A percentile compares a stretch with the other conserved stretches of the same genome.
phyloP scores from a whole-genome alignment of 1,284 basidiomycete species.

The Ganoderma sinense region DNA sequence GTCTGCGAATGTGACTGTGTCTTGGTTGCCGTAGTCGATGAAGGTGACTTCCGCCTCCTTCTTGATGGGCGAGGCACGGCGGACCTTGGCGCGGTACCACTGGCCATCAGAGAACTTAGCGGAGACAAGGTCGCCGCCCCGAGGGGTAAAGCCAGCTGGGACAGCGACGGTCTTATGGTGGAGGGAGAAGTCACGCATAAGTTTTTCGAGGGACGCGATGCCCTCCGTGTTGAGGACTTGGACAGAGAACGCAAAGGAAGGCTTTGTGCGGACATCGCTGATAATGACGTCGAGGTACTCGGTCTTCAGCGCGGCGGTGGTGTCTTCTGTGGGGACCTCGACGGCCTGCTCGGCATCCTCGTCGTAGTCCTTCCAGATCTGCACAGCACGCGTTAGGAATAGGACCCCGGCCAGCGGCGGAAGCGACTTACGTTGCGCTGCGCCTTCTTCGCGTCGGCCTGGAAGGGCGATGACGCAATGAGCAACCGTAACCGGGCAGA shows the following conservation, averaged over 20 bases:
- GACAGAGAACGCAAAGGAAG: slow-evolving; percentile 88
- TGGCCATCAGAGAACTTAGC: slow-evolving; percentile 90
- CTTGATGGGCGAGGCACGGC: slow-evolving; percentile 81
- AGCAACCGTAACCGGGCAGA: slow-evolving; percentile 1
- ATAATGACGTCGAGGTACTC: slow-evolving; percentile 94
- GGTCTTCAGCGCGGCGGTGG: slow-evolving; percentile 67
- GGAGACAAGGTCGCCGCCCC: slow-evolving; percentile 88
- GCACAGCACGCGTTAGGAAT: slow-evolving; percentile 17
- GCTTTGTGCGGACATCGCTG: slow-evolving; percentile 84
- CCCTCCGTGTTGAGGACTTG: slow-evolving; percentile 92
- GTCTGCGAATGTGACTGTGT: slow-evolving; percentile 77
- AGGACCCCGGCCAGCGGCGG: slow-evolving; percentile 13
- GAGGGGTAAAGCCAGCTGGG: slow-evolving; percentile 76
- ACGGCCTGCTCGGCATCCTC: slow-evolving; percentile 66
- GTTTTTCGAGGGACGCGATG: slow-evolving; percentile 88
- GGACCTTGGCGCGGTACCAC: slow-evolving; percentile 95
- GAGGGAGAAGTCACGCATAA: slow-evolving; percentile 93
- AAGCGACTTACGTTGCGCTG: slow-evolving; percentile 68
- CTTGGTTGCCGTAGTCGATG: slow-evolving; percentile 92
- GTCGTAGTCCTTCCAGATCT: slow-evolving; percentile 89
- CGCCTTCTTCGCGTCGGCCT: slow-evolving; percentile 82
- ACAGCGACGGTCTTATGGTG: slow-evolving; percentile 77
- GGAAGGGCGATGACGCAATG: slow-evolving; percentile 11
- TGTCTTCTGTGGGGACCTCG: slow-evolving; percentile 52
- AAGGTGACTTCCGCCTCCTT: slow-evolving; percentile 90